Conservation (phyloP, 768 basidiomycete species). For the Suillus ampliporus region DNA sequence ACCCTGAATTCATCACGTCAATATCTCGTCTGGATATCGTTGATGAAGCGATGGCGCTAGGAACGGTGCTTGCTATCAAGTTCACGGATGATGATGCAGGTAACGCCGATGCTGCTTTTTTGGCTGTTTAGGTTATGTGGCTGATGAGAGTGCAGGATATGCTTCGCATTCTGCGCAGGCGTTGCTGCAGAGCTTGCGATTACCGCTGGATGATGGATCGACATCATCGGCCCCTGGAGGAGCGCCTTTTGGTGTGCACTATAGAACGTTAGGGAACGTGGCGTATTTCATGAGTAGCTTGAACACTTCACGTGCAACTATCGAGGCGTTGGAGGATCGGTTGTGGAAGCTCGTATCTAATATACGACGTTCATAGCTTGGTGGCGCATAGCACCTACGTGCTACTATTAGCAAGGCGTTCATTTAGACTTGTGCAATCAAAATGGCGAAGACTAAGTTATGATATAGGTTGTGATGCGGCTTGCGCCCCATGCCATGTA, state of each 20-base stretch:
- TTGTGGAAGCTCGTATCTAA: conserved; percentile 50
- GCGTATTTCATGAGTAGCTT: conserved; percentile 94
- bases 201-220: conserved; percentile 24
- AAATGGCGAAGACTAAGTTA: no score
- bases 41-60: conserved; percentile 83
- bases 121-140: not conserved
- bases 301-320: conserved; percentile 62
- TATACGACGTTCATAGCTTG: not conserved
- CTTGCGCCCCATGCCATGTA: not conserved
- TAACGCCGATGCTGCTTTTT: conserved; percentile 34
- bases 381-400: not conserved
- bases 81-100: conserved; percentile 62
- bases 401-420: no score
- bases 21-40: conserved; percentile 63
- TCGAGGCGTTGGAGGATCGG: conserved; percentile 66
- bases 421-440: no score
- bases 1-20: conserved; percentile 66
- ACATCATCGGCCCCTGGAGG: conserved; percentile 55
- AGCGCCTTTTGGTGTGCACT: conserved; percentile 75
- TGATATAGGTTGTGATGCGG: no score
- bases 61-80: conserved; percentile 83
- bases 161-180: conserved; percentile 68
- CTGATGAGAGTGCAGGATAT: conserved; percentile 46
- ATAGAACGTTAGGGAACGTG: conserved; percentile 86
- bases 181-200: conserved; percentile 58